Evolutionary conservation across 2,329 filamentous ascomycete species (phyloP).

Genomic region (Trichoderma pleuroti): DNA sequence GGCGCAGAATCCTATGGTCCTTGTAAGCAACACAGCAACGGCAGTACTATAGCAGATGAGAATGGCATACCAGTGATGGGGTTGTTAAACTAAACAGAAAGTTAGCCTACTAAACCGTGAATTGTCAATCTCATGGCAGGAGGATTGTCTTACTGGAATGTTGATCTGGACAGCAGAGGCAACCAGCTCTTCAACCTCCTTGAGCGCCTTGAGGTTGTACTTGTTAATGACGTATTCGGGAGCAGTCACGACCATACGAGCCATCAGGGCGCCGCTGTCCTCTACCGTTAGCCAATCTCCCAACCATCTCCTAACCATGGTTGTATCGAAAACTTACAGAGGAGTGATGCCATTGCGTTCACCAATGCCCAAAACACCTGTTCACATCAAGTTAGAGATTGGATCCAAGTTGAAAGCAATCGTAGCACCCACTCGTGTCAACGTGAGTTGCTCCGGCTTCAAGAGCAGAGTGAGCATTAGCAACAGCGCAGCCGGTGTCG

Average conservation of each 20-base stretch:
- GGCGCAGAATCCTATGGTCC: background rate
- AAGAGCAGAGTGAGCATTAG: constrained; percentile 80
- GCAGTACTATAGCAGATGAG: no score
- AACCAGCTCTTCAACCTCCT: constrained; percentile 81
- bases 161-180: constrained; percentile 40
- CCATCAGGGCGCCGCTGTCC: constrained; percentile 19
- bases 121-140: no score
- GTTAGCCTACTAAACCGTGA: no score
- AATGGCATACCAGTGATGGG: constrained; percentile 28
- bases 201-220: constrained; percentile 86
- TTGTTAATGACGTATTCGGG: constrained; percentile 21
- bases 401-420: no score
- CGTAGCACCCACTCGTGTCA: constrained; percentile 50
- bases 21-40: no score
- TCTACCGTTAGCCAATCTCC: no score
- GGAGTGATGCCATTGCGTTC: constrained; percentile 38
- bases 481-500: constrained; percentile 53
- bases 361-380: constrained; percentile 45
- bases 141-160: constrained; percentile 17
- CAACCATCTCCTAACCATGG: no score
- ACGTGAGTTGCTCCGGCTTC: constrained; percentile 79
- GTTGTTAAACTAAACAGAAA: constrained; percentile 26
- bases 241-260: constrained; percentile 36
- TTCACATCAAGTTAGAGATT: no score
- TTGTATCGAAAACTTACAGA: background rate